Evolutionary conservation across 495 filamentous ascomycete genomes (phyloP).

Genomic region (Acidiella bohemica): DNA sequence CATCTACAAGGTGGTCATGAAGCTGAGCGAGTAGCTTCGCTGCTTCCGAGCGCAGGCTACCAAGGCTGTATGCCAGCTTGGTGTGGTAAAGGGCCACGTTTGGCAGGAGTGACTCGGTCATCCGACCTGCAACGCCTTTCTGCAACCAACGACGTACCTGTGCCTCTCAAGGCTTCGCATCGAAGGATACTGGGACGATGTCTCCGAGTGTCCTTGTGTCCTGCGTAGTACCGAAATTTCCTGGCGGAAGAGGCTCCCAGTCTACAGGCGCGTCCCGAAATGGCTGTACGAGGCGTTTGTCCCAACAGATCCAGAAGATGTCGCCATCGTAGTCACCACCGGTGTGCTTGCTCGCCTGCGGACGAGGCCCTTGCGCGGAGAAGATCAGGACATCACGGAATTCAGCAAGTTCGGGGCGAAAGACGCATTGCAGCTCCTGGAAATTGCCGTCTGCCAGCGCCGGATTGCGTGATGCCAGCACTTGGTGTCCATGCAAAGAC

Average conservation of each 20-base stretch:
- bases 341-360: conserved; percentile 69
- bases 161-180: no score
- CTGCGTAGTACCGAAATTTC: conserved; percentile 45
- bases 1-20: no score
- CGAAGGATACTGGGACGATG: no score
- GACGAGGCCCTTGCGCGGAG: conserved; percentile 49
- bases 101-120: no score
- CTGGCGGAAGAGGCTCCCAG: conserved; percentile 29
- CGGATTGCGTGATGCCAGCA: conserved; percentile 76
- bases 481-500: conserved; percentile 48
- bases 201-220: conserved; percentile 36
- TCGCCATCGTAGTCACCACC: conserved; percentile 96
- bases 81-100: no score
- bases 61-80: no score
- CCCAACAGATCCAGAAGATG: conserved; percentile 74
- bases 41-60: no score
- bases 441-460: conserved; percentile 74
- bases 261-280: conserved; percentile 61
- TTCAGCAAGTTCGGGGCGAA: conserved; percentile 53
- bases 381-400: conserved; percentile 84
- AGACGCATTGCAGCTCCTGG: conserved; percentile 51
- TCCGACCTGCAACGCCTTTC: no score
- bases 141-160: no score
- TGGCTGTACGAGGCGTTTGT: conserved; percentile 53
- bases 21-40: no score